Conservation (phyloP, 2,329 filamentous ascomycete species). For the Fusarium sp. region DNA sequence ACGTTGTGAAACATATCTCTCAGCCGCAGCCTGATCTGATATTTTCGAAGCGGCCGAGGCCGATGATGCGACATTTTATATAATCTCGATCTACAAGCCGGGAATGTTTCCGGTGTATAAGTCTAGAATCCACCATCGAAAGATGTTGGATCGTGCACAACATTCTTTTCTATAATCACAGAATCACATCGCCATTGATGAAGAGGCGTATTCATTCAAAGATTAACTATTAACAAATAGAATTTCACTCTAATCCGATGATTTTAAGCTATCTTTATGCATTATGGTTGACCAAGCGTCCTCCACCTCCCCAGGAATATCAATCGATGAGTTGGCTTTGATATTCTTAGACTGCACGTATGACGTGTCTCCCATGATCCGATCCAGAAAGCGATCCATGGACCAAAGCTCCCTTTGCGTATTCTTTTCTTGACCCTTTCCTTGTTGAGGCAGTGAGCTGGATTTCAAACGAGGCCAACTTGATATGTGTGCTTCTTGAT, state of each 20-base stretch:
- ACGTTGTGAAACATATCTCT: constrained; percentile 15
- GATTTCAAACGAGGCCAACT: constrained; percentile 4
- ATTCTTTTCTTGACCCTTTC: rapidly evolving
- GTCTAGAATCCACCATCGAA: background rate
- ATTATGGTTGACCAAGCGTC: constrained; percentile 31
- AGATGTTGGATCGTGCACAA: too few species aligned
- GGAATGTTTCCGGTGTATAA: constrained; percentile 1
- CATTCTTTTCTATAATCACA: too few species aligned
- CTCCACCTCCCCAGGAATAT: constrained; percentile 28
- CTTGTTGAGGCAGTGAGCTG: rapidly evolving
- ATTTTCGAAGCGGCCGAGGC: constrained; percentile 15
- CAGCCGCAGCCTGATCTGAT: constrained; percentile 22
- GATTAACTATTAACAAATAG: too few species aligned
- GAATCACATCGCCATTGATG: too few species aligned
- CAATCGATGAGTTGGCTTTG: background rate
- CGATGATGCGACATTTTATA: background rate
- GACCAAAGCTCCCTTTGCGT: constrained; percentile 14
- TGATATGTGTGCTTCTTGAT: rapidly evolving
- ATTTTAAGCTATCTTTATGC: background rate
- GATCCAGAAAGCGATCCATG: constrained; percentile 22
- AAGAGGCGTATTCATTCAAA: too few species aligned
- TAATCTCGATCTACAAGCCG: background rate
- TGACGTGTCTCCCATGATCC: background rate
- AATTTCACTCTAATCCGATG: background rate
- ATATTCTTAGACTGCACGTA: rapidly evolving